Conservation (phyloP, 2,329 filamentous ascomycete species). For the Phialophora verrucosa region DNA sequence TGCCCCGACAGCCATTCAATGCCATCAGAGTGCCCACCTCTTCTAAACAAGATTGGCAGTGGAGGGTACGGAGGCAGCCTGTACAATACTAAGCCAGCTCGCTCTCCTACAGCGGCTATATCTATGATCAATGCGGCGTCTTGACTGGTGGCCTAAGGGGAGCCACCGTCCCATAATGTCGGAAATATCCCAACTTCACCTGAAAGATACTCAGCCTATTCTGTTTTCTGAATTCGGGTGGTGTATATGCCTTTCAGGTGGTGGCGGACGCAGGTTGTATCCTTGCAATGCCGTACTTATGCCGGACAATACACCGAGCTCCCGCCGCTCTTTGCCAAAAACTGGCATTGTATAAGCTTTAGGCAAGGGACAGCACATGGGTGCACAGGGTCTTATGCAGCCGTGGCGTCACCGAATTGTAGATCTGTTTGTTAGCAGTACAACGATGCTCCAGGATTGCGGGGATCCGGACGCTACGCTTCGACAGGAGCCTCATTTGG, state of each 20-base stretch:
- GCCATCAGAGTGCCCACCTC: neutral
- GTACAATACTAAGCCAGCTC: neutral
- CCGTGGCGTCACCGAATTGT: constrained; percentile 5
- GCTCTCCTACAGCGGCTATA: neutral
- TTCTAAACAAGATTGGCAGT: neutral
- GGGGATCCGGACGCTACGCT: neutral
- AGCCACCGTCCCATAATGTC: neutral
- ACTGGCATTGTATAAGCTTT: neutral
- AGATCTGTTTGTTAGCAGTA: constrained; percentile 2
- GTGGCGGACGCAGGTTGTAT: neutral
- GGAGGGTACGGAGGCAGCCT: neutral
- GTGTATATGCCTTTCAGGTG: neutral
- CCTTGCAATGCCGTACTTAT: neutral
- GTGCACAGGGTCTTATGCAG: constrained; percentile 6
- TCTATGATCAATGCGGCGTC: neutral
- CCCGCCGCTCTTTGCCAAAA: neutral
- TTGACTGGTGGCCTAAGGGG: neutral
- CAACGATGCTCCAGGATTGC: neutral
- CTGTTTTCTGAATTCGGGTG: neutral
- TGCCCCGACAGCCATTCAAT: neutral
- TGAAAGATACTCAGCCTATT: neutral
- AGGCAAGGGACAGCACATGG: neutral
- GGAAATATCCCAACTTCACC: neutral
- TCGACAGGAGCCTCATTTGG: neutral
- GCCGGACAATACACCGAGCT: neutral